Evolutionary conservation across 2,329 filamentous ascomycete species (phyloP).

Genomic region (Diplodia corticola): DNA sequence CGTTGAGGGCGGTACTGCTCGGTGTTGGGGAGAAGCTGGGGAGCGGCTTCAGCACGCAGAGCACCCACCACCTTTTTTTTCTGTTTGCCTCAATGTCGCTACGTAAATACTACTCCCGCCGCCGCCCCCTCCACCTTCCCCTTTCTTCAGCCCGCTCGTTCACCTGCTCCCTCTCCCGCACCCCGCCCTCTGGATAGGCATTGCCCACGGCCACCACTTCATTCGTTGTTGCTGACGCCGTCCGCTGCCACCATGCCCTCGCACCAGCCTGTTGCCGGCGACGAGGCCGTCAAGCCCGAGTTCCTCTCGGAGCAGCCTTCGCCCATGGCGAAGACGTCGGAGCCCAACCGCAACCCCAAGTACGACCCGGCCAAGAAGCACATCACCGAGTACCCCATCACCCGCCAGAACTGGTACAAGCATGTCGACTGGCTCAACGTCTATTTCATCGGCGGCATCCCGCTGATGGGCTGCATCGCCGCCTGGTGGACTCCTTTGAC

Average conservation of each 20-base stretch:
- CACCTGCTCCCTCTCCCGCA: not conserved
- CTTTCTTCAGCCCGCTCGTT: conserved; percentile 26
- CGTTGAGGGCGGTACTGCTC: conserved; percentile 21
- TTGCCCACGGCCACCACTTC: conserved; percentile 3
- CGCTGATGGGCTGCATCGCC: conserved; percentile 70
- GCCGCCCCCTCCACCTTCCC: conserved; percentile 31
- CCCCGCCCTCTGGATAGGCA: not conserved
- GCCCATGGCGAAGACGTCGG: conserved; percentile 50
- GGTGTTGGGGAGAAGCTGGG: conserved; percentile 22
- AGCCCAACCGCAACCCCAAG: conserved; percentile 54
- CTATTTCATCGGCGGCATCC: conserved; percentile 75
- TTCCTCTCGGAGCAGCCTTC: conserved; percentile 47
- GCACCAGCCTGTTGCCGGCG: conserved; percentile 51
- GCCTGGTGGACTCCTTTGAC: conserved; percentile 79
- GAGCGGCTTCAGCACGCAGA: conserved; percentile 9
- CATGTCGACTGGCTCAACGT: conserved; percentile 95
- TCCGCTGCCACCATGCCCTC: conserved; percentile 49
- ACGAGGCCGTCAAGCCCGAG: conserved; percentile 51
- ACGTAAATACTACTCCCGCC: conserved; percentile 25
- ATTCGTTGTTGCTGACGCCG: not conserved
- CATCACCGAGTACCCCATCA: conserved; percentile 81
- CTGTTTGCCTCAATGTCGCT: conserved; percentile 9
- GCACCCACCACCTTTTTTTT: conserved; percentile 10
- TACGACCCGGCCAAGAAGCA: conserved; percentile 70
- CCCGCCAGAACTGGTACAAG: conserved; percentile 81